A percentile compares a stretch with the other conserved stretches of the same genome.
phyloP scores from a whole-genome alignment of 495 filamentous ascomycete genomes.

The Penicillium coffeae region DNA sequence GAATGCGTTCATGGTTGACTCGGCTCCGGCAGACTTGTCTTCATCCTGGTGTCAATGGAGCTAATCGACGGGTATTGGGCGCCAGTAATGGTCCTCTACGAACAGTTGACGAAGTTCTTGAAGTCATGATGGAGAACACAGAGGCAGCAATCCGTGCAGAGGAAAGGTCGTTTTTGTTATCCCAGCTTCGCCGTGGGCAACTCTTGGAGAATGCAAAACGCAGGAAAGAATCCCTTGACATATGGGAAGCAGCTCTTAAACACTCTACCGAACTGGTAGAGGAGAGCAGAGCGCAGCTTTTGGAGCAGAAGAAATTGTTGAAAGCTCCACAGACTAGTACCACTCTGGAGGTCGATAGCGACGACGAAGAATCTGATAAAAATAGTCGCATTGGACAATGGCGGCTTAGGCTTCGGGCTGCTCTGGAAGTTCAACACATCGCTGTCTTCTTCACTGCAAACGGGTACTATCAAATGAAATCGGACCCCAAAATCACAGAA shows the following conservation, averaged over 20 bases:
- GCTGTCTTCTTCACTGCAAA: constrained; percentile 83
- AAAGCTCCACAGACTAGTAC: constrained; percentile 14
- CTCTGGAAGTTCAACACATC: constrained; percentile 77
- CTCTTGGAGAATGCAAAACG: constrained; percentile 62
- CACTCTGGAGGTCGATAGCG: constrained; percentile 29
- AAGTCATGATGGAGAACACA: constrained; percentile 83
- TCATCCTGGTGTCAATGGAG: constrained; percentile 71
- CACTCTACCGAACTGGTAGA: constrained; percentile 54
- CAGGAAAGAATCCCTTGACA: constrained; percentile 53
- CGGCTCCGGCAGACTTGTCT: constrained; percentile 78
- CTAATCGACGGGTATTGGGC: constrained; percentile 66
- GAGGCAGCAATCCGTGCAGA: constrained; percentile 59
- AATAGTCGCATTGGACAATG: constrained; percentile 52
- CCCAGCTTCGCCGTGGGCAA: constrained; percentile 65
- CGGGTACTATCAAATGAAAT: constrained; percentile 77
- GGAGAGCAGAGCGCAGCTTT: constrained; percentile 61
- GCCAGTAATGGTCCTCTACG: constrained; percentile 59
- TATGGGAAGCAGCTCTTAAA: constrained; percentile 62
- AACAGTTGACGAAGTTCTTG: constrained; percentile 80
- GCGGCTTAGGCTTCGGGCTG: constrained; percentile 61
- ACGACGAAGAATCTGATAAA: constrained; percentile 44
- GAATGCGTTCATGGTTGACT: constrained; percentile 66
- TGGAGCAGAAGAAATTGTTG: constrained; percentile 36
- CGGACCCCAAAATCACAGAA: constrained; percentile 53
- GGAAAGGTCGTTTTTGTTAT: constrained; percentile 59